Conservation (phyloP, 257 asterid genomes). For the Paraleonurus japonicus region DNA sequence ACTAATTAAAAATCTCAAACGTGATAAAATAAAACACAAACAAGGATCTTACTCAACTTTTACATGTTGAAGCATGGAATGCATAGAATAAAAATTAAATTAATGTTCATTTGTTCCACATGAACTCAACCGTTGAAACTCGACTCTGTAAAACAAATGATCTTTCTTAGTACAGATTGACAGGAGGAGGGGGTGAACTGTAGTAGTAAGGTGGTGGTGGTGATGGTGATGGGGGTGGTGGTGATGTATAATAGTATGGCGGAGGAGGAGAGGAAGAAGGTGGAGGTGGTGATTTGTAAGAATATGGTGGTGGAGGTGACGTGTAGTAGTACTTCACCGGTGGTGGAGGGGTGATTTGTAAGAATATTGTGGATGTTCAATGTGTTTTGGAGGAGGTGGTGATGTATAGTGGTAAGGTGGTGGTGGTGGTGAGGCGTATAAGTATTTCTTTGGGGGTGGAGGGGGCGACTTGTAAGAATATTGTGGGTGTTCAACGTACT, state of each 20-base stretch:
- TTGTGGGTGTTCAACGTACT: background rate
- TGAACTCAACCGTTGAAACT: background rate
- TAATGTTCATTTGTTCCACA: background rate
- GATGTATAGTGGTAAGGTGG: background rate
- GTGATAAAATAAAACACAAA: no score
- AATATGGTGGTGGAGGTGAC: background rate
- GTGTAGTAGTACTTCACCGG: no score
- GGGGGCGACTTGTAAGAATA: background rate
- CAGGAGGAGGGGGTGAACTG: background rate
- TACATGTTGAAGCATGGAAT: background rate
- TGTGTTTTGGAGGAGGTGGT: background rate
- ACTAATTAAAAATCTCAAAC: background rate
- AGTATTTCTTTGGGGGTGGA: background rate
- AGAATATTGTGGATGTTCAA: background rate
- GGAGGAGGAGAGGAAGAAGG: conserved; percentile 5
- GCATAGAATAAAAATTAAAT: background rate
- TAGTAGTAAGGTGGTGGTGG: background rate
- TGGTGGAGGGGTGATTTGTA: background rate
- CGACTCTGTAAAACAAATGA: background rate
- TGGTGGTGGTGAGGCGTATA: background rate
- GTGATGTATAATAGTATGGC: background rate
- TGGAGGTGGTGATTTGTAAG: background rate
- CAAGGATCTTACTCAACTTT: background rate
- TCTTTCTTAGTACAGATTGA: background rate
- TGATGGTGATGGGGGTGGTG: background rate